Conservation (phyloP, 2,329 filamentous ascomycete species). For the Podosphaera xanthii region DNA sequence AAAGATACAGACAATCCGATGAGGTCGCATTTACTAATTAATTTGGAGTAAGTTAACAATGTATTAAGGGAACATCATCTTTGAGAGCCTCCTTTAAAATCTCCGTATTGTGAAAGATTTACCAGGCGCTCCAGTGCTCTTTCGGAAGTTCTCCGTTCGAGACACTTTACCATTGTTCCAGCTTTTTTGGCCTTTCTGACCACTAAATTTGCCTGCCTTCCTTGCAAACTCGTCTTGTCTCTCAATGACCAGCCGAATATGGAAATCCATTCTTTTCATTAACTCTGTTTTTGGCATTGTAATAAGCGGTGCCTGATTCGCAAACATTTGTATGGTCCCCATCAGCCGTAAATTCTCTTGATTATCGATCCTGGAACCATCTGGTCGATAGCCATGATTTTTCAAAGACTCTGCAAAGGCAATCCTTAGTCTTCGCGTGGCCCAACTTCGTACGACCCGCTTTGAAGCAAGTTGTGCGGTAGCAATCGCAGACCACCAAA, state of each 20-base stretch:
- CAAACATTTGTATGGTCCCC: conserved; percentile 16
- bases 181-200: neutral
- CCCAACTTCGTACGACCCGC: conserved; percentile 24
- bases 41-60: too few relatives aligned
- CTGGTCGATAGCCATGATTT: conserved; percentile 21
- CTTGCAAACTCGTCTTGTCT: neutral
- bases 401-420: conserved; percentile 24
- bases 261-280: neutral
- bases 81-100: neutral
- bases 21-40: too few relatives aligned
- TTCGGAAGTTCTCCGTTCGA: neutral
- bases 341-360: conserved; percentile 14
- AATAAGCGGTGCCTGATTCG: neutral
- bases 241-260: neutral
- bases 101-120: neutral
- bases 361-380: conserved; percentile 8
- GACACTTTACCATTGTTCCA: neutral
- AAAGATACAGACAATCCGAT: too few relatives aligned
- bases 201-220: neutral
- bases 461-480: conserved; percentile 16
- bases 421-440: conserved; percentile 20
- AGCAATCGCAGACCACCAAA: conserved; percentile 25
- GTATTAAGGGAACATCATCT: too few relatives aligned
- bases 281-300: neutral
- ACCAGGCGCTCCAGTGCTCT: neutral